Evolutionary conservation across 2,329 filamentous ascomycete genomes (phyloP), one percentile per base, ranked within the genome.

Genomic region (Colletotrichum liaoningense): DNA sequence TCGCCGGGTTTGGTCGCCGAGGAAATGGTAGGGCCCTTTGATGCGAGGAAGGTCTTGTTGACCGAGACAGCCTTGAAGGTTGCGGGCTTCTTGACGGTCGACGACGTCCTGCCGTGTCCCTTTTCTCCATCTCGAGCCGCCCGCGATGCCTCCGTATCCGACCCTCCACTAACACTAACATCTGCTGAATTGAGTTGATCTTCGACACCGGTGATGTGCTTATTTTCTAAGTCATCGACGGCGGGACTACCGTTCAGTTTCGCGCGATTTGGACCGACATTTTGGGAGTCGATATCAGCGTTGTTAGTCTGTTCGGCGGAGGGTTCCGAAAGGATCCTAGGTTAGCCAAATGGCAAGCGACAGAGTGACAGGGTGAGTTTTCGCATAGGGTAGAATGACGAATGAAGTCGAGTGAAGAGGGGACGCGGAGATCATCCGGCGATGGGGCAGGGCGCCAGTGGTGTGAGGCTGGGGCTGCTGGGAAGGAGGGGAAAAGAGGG

Each of bases 51-150:
- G 56, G 91, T 95, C 83, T 94, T 95, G 77, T 95, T 96, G 77
- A 96, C 93, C 5, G 93, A 95, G 60, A 97, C 93, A 22, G 94
- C 90, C 83, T 97, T 97, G 87, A 97, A 97, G 14, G 91, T 92
- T 22, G 92, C 85, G 24, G 92, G 91, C 82, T 94, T 96, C 87
- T 94, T 95, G 75, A 91, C 86, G 4, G 91, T 79, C 74, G 92
- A 88, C 75, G 87, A 85, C 9, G 86, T 86, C 72, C 90, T 90
- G 74, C 84, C 84, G 80, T 94, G 90, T 62, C 87, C 86, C 77
- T 88, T 90, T 69, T 89, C 87, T 72, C 86, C 89, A 80, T 89
- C 88, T 74, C 89, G 76, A 82, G 90, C 89, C 63, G 85, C 85
- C 78, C 90, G 90, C 74, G 91, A 92, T 77, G 91, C 89, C 80